Evolutionary conservation across 495 filamentous ascomycete genomes (phyloP), one percentile per base, ranked within the genome.

Genomic region (Xylaria telfairii): DNA sequence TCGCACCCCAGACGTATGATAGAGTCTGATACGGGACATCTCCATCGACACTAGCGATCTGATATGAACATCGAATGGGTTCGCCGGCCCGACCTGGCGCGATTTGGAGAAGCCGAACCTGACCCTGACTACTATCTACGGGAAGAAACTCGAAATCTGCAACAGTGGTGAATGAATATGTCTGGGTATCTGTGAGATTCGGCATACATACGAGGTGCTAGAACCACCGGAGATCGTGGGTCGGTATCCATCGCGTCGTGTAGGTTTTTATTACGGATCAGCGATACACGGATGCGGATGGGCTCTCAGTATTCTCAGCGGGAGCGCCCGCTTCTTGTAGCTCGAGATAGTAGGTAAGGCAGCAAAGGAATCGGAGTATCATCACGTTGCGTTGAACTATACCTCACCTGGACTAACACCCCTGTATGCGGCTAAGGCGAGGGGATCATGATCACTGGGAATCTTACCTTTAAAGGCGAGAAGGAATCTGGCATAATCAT

Each of bases 1-100:
- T 19, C 13, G 67, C 63, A 30, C 79, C 79, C 80, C 79, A 82
- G 47, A 76, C 74, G 69, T 82, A 82, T 3, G 80, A 82, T 4
- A 82, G 57, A 17, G 79, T 76, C 46, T 80, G 71, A 56, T 80
- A 82, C 60, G 72, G 24, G 21, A 68, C 56, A 12, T 71, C 13
- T 10, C 41, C 62, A 17, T 68, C 41, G 13, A 73, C 51, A 39
- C 28, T 44, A 21, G 62, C 24, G 21, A 70, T 32, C 15, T 21
- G 59, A 54, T 71, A 47, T 46, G 62, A 59, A 61, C 71, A 73
- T 32, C 54, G 41, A 41, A 75, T 73, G 37, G 56, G 24, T 30
- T 71, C 71, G n/a, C n/a, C 53, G 17, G 30, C 28, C 26, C 41
- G 59, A 3, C 70, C 71, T 6, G 71, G 71, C 53, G 28, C 46